Conservation (phyloP, 257 asterid genomes). For the Vinca minor region DNA sequence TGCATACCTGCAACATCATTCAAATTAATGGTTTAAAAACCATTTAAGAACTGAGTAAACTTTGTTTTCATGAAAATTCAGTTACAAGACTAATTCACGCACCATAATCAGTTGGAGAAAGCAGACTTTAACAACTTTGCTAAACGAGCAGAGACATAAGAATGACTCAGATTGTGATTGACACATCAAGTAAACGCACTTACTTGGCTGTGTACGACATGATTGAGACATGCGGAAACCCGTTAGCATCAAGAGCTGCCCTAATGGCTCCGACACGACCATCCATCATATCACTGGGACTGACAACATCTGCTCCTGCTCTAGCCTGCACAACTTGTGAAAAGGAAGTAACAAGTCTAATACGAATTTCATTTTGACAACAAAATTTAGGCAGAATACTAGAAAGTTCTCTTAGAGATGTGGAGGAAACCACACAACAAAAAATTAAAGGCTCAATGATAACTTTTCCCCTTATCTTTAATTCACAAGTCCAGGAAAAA, state of each 20-base stretch:
- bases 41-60: not conserved
- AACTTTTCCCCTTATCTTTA: not conserved
- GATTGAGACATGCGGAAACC: constrained; percentile 73
- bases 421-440: not conserved
- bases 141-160: not conserved
- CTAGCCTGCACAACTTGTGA: constrained; percentile 49
- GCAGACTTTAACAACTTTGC: no score
- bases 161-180: not conserved
- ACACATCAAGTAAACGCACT: constrained; percentile 5
- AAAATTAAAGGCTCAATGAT: constrained; percentile 1
- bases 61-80: not conserved
- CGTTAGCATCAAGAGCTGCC: constrained; percentile 84
- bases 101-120: no score
- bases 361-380: not conserved
- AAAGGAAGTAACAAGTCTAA: not conserved
- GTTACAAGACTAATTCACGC: no score
- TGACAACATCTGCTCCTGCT: constrained; percentile 98
- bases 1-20: constrained; percentile 61
- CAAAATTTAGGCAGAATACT: not conserved
- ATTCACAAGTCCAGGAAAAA: not conserved
- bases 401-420: not conserved
- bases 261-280: constrained; percentile 97
- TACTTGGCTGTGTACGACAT: constrained; percentile 98
- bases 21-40: constrained; percentile 8
- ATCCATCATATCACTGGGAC: constrained; percentile 99